phyloP scores from a whole-genome alignment of 2,329 filamentous ascomycete genomes.

The Xylaria multiplex region DNA sequence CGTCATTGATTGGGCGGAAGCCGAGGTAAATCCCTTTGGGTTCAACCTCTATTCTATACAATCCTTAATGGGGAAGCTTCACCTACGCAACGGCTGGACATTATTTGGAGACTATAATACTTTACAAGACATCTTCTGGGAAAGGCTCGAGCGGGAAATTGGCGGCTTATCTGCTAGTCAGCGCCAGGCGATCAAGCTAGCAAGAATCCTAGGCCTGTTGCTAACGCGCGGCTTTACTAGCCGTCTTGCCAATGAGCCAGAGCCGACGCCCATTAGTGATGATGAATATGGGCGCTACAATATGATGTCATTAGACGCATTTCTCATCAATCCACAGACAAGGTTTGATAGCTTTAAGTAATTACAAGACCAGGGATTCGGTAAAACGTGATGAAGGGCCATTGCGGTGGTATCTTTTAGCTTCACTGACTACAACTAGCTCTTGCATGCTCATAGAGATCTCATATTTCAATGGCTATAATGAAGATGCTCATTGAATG shows the following conservation, averaged over 20 bases:
- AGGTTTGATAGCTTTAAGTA: constrained; percentile 42
- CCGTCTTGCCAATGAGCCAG: constrained; percentile 51
- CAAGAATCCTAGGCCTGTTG: constrained; percentile 50
- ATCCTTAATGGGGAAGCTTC: constrained; percentile 49
- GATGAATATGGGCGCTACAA: constrained; percentile 53
- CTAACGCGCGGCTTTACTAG: constrained; percentile 52
- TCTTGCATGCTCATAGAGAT: no score
- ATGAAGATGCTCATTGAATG: no score
- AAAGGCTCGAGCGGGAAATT: constrained; percentile 46
- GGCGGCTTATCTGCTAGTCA: constrained; percentile 45
- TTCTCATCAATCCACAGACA: constrained; percentile 51
- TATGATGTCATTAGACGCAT: constrained; percentile 52
- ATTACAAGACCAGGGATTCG: no score
- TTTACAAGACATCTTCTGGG: constrained; percentile 50
- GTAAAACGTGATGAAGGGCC: no score
- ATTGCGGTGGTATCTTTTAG: no score
- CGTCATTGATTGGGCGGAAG: constrained; percentile 56
- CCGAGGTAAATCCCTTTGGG: constrained; percentile 54
- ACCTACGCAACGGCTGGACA: constrained; percentile 50
- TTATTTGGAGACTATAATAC: constrained; percentile 49
- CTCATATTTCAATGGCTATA: no score
- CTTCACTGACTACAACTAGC: no score
- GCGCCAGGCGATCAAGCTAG: constrained; percentile 46
- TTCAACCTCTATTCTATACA: constrained; percentile 52
- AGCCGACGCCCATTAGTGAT: constrained; percentile 51